Percentiles rank a stretch among this genome's conserved stretches.
Conservation (phyloP, 441 rosid genomes). For the Bocquillonia castaneifolia region DNA sequence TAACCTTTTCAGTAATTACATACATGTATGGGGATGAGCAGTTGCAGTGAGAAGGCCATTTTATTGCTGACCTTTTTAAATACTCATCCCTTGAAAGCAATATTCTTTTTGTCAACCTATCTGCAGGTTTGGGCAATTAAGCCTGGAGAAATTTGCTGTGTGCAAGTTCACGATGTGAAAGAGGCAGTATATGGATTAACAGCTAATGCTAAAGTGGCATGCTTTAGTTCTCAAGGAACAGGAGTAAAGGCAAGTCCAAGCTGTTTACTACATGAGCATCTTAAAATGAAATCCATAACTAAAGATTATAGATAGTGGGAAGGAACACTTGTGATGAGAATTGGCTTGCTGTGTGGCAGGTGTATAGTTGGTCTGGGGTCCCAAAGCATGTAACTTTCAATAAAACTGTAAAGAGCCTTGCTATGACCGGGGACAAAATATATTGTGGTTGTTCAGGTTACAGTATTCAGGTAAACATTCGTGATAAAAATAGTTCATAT, state of each 20-base stretch:
- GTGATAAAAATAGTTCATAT: not conserved
- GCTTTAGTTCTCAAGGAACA: constrained; percentile 49
- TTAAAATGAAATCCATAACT: not conserved
- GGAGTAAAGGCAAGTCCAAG: constrained; percentile 57
- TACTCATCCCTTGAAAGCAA: no score
- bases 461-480: constrained; percentile 44
- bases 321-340: not conserved
- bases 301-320: not conserved
- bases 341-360: constrained; percentile 28
- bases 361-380: constrained; percentile 51
- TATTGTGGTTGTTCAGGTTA: constrained; percentile 59
- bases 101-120: not conserved
- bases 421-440: constrained; percentile 42
- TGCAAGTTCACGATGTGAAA: constrained; percentile 63
- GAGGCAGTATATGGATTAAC: constrained; percentile 45
- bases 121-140: constrained; percentile 55
- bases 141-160: constrained; percentile 49
- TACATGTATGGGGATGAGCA: no score
- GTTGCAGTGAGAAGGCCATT: no score
- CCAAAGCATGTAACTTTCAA: constrained; percentile 51
- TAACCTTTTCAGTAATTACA: not conserved
- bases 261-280: not conserved
- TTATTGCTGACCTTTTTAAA: no score
- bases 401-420: constrained; percentile 46
- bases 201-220: constrained; percentile 46